Conservation (phyloP, 345 rosid genomes). For the Lepidium didymum region DNA sequence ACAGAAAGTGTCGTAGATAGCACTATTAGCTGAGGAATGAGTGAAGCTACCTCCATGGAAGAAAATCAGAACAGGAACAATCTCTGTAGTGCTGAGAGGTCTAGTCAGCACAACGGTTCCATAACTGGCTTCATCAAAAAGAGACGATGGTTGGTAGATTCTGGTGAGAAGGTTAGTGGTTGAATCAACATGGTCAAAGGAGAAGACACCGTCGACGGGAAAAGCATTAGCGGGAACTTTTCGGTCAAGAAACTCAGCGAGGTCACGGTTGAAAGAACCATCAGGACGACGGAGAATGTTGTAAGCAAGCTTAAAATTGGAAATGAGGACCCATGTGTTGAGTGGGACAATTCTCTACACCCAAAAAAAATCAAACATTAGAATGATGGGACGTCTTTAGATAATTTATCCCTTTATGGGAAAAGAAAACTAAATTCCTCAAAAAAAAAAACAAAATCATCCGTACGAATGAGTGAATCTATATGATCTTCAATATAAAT, state of each 20-base stretch:
- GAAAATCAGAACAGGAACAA: constrained; percentile 76
- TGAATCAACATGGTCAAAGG: constrained; percentile 81
- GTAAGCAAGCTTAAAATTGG: constrained; percentile 93
- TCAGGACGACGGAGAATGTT: constrained; percentile 87
- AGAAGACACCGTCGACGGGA: constrained; percentile 84
- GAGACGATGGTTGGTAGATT: constrained; percentile 48
- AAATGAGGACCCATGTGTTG: constrained; percentile 96
- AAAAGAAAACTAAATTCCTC: too few relatives aligned
- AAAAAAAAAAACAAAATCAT: not conserved
- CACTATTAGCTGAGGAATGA: constrained; percentile 92
- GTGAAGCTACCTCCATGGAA: constrained; percentile 98
- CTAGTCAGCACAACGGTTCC: constrained; percentile 47
- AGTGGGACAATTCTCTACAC: constrained; percentile 91
- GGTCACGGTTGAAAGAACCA: constrained; percentile 81
- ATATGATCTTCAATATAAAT: not conserved
- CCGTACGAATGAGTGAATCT: not conserved
- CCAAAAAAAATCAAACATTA: not conserved
- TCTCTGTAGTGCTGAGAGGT: constrained; percentile 62
- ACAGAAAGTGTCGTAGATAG: constrained; percentile 90
- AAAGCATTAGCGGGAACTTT: constrained; percentile 72
- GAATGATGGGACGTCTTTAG: constrained; percentile 11
- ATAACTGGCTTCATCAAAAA: constrained; percentile 30
- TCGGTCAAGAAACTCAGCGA: constrained; percentile 91
- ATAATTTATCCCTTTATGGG: not conserved
- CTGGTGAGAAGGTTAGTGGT: constrained; percentile 72